phyloP scores from a whole-genome alignment of 2,329 filamentous ascomycete species.

The Intubia oerlemansii region DNA sequence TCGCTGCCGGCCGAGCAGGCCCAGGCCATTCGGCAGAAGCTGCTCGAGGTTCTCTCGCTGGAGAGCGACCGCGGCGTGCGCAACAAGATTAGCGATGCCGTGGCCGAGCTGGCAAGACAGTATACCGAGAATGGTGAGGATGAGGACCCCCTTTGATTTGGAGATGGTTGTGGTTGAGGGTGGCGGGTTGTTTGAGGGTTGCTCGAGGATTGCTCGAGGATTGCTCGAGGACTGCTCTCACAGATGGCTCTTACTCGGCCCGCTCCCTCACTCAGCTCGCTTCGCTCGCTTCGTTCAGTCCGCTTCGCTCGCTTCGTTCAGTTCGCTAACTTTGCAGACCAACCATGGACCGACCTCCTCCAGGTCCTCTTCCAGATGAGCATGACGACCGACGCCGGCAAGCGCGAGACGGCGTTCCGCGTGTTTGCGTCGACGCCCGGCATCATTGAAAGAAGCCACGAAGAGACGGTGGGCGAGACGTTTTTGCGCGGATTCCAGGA shows the following conservation, averaged over 20 bases:
- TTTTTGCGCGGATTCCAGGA: constrained; percentile 90
- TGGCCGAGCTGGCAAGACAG: constrained; percentile 85
- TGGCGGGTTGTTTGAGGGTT: too few species aligned
- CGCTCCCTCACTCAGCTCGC: too few species aligned
- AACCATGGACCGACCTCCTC: constrained; percentile 79
- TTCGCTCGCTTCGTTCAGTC: too few species aligned
- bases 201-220: too few species aligned
- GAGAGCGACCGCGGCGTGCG: constrained; percentile 58
- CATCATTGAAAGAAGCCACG: constrained; percentile 90
- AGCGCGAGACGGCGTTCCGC: constrained; percentile 82
- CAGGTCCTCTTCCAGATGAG: constrained; percentile 74
- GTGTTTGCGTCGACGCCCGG: constrained; percentile 90
- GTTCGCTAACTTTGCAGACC: too few species aligned
- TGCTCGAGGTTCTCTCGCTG: constrained; percentile 53
- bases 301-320: too few species aligned
- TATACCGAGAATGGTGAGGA: constrained; percentile 89
- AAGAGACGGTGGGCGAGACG: constrained; percentile 69
- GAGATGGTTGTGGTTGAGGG: too few species aligned
- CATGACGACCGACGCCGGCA: constrained; percentile 60
- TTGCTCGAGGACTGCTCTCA: too few species aligned
- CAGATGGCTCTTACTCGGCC: too few species aligned
- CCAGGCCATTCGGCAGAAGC: constrained; percentile 59
- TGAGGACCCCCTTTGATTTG: too few species aligned
- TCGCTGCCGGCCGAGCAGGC: constrained; percentile 55
- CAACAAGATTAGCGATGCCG: constrained; percentile 94